Percentiles rank a stretch among this genome's conserved stretches.
phyloP scores from a whole-genome alignment of 768 basidiomycete species.

The Tremella yokohamensis region DNA sequence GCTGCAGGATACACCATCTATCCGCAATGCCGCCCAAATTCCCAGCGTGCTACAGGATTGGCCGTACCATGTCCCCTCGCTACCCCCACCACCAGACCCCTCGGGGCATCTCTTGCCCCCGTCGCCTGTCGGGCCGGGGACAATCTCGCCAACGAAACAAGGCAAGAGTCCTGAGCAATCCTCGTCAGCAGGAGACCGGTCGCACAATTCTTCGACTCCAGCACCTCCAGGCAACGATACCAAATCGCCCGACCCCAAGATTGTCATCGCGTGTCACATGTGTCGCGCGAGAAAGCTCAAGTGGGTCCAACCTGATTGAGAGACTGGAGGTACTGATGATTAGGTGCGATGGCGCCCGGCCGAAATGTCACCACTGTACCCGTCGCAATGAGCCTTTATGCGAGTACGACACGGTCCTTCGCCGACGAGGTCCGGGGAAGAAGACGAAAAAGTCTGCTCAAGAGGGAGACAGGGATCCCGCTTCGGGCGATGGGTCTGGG shows the following conservation, averaged over 20 bases:
- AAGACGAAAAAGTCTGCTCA: constrained; percentile 34
- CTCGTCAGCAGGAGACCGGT: too few relatives aligned
- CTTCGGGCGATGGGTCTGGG: too few relatives aligned
- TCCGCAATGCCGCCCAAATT: too few relatives aligned
- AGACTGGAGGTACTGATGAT: neutral
- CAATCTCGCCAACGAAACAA: too few relatives aligned
- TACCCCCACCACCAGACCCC: too few relatives aligned
- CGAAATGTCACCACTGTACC: constrained; percentile 47
- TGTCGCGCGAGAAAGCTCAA: constrained; percentile 42
- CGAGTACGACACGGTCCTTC: constrained; percentile 44
- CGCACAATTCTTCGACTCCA: too few relatives aligned
- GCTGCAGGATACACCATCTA: neutral
- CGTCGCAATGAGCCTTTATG: constrained; percentile 39
- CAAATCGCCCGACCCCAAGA: constrained; percentile 6
- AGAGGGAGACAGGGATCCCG: neutral
- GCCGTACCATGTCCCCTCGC: too few relatives aligned
- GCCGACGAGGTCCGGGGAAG: constrained; percentile 50
- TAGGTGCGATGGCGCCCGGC: constrained; percentile 50
- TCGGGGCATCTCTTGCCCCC: too few relatives aligned
- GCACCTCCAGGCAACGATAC: too few relatives aligned
- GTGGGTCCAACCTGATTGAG: constrained; percentile 19
- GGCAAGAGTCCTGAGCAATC: too few relatives aligned
- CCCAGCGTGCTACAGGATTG: too few relatives aligned
- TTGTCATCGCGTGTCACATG: constrained; percentile 37
- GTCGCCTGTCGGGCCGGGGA: too few relatives aligned